Evolutionary conservation across 306 rosid genomes (phyloP), one percentile per base, ranked within the genome.

Genomic region (Oemleria cerasiformis): DNA sequence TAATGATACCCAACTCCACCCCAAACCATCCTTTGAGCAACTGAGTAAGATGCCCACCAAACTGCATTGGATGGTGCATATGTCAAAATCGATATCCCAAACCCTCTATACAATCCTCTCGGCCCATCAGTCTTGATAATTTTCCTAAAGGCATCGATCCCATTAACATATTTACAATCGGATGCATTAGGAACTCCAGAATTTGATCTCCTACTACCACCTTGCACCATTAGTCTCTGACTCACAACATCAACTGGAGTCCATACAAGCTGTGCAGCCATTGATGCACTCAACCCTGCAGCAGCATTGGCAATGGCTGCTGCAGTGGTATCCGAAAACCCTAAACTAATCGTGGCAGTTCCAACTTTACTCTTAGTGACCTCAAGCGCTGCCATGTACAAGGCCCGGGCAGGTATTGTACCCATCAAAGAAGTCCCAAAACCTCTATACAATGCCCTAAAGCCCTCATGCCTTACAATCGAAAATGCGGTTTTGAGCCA

Each of bases 21-120:
- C 97, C 97, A 89, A 7, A 92, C 85, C 78, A 86, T 63, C 68
- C 96, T 78, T 55, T 92, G 97, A 1, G 90, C 74, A 70, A 87
- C 89, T 68, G 89, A 89, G 78, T 92, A 92, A 0, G 97, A 87
- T 8, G 94, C 97, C 97, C 97, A 92, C 97, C 97, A 92, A 44
- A 92, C 83, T 0, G 97, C 97, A 82, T 89, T 92, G 5, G 92
- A 86, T 19, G 97, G 97, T 4, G 96, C 96, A 68, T 92, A 86
- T 0, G 97, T 92, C 85, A 89, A 69, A 80, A 92, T 88, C 2
- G 97, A 92, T 80, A 90, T 75, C 79, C 94, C 96, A 20, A 90
- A 88, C n/a, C 96, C 93, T 44, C 94, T 85, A 57, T 90, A 92
- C 78, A 92, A 79, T 11, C 97, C 97, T 66, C 84, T 86, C 6